Evolutionary conservation across 768 basidiomycete genomes (phyloP).

Genomic region (Mycena belliarum): DNA sequence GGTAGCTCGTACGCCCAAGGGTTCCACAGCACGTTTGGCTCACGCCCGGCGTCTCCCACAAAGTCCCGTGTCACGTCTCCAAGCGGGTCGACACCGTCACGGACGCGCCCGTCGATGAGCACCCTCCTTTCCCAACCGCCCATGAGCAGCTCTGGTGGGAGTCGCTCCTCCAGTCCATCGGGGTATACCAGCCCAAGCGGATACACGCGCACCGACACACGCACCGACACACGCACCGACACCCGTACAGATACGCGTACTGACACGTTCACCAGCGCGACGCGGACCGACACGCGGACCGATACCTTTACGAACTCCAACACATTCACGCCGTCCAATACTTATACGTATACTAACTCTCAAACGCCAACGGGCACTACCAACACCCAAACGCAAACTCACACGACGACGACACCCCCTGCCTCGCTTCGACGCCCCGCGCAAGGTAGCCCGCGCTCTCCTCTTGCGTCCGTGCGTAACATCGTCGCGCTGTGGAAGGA

Average conservation of each 20-base stretch:
- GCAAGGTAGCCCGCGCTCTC: constrained; percentile 62
- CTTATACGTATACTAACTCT: constrained; percentile 28
- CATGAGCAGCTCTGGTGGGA: neutral
- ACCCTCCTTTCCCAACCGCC: constrained; percentile 18
- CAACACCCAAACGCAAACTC: constrained; percentile 32
- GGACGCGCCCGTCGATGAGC: constrained; percentile 21
- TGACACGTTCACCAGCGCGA: no score
- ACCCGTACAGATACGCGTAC: constrained; percentile 32
- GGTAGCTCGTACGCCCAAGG: constrained; percentile 35
- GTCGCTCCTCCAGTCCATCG: constrained; percentile 21
- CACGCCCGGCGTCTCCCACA: constrained; percentile 50
- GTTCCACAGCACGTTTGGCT: constrained; percentile 39
- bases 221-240: constrained; percentile 24
- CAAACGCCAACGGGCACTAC: constrained; percentile 26
- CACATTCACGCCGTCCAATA: constrained; percentile 31
- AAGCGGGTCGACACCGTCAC: constrained; percentile 21
- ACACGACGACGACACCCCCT: constrained; percentile 49
- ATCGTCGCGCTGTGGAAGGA: constrained; percentile 83
- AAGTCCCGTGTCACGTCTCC: constrained; percentile 33
- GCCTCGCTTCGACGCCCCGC: constrained; percentile 64
- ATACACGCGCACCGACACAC: constrained; percentile 27
- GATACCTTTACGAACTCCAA: constrained; percentile 30
- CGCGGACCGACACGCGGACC: constrained; percentile 21
- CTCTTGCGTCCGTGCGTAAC: constrained; percentile 73
- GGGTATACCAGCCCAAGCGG: constrained; percentile 30